Evolutionary conservation across 2,329 filamentous ascomycete species (phyloP).

Genomic region (Colletotrichum tanaceti): DNA sequence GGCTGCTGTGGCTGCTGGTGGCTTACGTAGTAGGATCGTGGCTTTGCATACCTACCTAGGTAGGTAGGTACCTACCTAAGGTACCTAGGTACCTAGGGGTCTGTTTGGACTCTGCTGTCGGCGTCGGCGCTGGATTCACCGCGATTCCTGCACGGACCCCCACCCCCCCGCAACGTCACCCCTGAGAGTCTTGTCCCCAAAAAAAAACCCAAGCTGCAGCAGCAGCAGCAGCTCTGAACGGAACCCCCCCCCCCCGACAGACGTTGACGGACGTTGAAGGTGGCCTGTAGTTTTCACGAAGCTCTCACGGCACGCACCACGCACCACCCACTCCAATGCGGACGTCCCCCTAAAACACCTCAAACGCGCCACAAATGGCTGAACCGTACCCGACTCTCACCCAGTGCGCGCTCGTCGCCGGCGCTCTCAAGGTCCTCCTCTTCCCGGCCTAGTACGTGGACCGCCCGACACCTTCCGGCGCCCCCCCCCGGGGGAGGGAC

Average conservation of each 20-base stretch:
- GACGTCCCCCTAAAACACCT: slow-evolving; percentile 16
- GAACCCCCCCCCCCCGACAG: slow-evolving; percentile 35
- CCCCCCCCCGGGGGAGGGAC: too few species aligned
- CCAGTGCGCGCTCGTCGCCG: slow-evolving; percentile 87
- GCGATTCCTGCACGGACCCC: slow-evolving; percentile 36
- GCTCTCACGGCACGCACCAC: slow-evolving; percentile 36
- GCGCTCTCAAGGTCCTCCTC: slow-evolving; percentile 89
- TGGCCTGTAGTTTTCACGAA: slow-evolving; percentile 36
- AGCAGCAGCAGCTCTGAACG: slow-evolving; percentile 32
- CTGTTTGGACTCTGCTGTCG: too few species aligned
- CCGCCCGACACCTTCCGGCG: slow-evolving; percentile 17
- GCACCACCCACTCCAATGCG: slow-evolving; percentile 40
- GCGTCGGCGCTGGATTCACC: slow-evolving; percentile 33
- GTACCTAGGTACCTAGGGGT: too few species aligned
- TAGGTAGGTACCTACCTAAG: too few species aligned
- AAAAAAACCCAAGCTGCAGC: slow-evolving; percentile 16
- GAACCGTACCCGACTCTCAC: slow-evolving; percentile 87
- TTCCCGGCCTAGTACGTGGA: slow-evolving; percentile 90
- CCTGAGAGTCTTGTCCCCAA: slow-evolving; percentile 20
- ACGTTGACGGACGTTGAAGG: slow-evolving; percentile 30
- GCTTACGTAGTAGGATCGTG: too few species aligned
- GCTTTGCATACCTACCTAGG: too few species aligned
- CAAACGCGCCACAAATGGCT: slow-evolving; percentile 67
- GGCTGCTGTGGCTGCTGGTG: slow-evolving; percentile 10
- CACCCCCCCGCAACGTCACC: slow-evolving; percentile 11